Conservation (phyloP, 176 grass and related monocot species). For the Oryza rufipogon region DNA sequence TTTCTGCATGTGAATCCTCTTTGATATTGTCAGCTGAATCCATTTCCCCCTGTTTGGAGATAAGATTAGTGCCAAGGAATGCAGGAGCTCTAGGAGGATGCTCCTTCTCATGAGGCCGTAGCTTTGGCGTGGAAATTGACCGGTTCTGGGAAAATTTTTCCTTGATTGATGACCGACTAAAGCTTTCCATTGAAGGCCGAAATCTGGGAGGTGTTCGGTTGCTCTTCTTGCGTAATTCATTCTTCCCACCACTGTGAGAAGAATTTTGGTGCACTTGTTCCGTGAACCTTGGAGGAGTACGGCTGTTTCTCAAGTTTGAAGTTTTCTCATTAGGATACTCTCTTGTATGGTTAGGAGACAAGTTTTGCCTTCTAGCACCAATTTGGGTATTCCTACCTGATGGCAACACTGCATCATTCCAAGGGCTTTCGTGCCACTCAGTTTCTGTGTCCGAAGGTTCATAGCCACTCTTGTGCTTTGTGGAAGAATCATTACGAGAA, state of each 20-base stretch:
- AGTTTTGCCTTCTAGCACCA: slow-evolving; percentile 51
- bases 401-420: slow-evolving; percentile 53
- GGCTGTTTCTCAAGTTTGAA: slow-evolving; percentile 45
- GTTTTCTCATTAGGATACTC: slow-evolving; percentile 41
- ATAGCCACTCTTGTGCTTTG: slow-evolving; percentile 59
- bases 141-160: slow-evolving; percentile 46
- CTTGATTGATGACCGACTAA: slow-evolving; percentile 48
- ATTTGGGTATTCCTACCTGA: slow-evolving; percentile 45
- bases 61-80: slow-evolving; percentile 42
- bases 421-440: slow-evolving; percentile 84
- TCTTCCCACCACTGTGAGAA: slow-evolving; percentile 36
- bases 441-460: slow-evolving; percentile 82
- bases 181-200: slow-evolving; percentile 43
- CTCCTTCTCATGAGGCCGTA: slow-evolving; percentile 43
- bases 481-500: slow-evolving; percentile 37
- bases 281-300: slow-evolving; percentile 47
- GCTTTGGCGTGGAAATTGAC: slow-evolving; percentile 59
- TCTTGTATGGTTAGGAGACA: slow-evolving; percentile 44
- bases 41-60: slow-evolving; percentile 33
- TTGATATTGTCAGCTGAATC: slow-evolving; percentile 35
- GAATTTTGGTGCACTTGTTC: slow-evolving; percentile 48
- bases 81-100: slow-evolving; percentile 52
- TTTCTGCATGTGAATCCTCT: slow-evolving; percentile 49
- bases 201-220: slow-evolving; percentile 54
- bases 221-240: slow-evolving; percentile 50